These are phyloP conservation scores for Carex arenaria DNA, from an alignment of 202 grass and related monocot genomes.

Conservation along the genomic window DNA sequence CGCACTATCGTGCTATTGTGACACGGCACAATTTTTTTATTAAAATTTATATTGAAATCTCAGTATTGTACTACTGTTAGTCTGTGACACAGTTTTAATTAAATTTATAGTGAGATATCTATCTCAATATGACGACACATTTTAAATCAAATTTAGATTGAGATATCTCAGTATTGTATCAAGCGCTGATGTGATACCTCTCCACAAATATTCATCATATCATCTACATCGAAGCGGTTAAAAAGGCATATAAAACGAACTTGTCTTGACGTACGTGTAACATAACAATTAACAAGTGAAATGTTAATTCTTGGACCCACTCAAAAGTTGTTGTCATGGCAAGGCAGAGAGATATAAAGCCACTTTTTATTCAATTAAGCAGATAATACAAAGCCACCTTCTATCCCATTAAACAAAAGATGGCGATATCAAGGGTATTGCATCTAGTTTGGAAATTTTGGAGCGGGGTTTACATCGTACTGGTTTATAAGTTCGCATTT, in stretches of 20 bases:
- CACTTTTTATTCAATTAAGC: not conserved
- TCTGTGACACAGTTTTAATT: not conserved
- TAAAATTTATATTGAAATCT: not conserved
- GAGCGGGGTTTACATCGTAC: no score
- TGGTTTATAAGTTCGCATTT: no score
- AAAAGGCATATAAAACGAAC: no score
- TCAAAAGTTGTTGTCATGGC: not conserved
- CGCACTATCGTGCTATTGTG: not conserved
- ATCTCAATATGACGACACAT: not conserved
- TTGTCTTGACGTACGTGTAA: no score
- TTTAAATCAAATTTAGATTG: not conserved
- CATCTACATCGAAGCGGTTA: no score
- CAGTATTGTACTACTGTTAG: not conserved
- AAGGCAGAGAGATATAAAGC: not conserved
- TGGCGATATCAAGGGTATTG: no score
- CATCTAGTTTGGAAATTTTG: no score
- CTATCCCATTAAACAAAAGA: not conserved
- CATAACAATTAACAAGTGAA: not conserved
- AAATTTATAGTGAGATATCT: not conserved
- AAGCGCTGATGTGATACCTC: not conserved
- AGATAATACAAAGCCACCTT: not conserved
- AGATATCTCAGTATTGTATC: not conserved
- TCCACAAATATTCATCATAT: not conserved
- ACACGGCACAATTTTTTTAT: not conserved
- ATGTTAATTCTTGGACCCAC: not conserved